Evolutionary conservation across 306 rosid genomes (phyloP), one percentile per base, ranked within the genome.

Genomic region (Purshia tridentata): DNA sequence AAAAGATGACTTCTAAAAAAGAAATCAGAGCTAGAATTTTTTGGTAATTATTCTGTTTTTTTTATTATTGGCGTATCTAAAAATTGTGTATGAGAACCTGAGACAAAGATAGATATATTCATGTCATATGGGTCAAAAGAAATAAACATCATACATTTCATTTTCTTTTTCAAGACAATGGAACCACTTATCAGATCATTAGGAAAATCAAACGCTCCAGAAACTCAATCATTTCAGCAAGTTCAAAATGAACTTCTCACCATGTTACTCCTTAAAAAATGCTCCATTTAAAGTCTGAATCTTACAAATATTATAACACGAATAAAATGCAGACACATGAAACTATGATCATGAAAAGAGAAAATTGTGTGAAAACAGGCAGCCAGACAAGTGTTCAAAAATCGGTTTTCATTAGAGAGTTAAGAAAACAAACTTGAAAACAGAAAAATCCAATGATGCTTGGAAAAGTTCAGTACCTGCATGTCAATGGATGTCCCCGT

Each of bases 401-500:
- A 23, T 23, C 18, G 11, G 22, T 56, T 9, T 55, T 18, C 44
- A 13, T 20, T 35, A 4, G 13, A 48, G 13, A 18, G 9, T 41
- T 40, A 15, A 16, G n/a, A 8, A 58, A 6, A 39, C 37, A 78
- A 52, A 48, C 29, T 52, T 46, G 6, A 46, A 54, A 18, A 19
- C 15, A 51, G 49, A 19, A 73, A 64, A 42, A 65, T 68, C 22
- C 41, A 42, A 59, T 44, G 39, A 41, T 20, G 65, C 22, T 61
- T 9, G 16, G 10, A 53, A 22, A 0, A 4, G 9, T 46, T 16
- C 12, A 46, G 40, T 77, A 94, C 99, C 99, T 88, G 96, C 79
- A 79, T 87, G 82, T 95, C 99, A 74, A 95, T 81, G 72, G 99
- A 91, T 48, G 98, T 83, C 78, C 99, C 99, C 0, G 99, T 95